Percentiles rank a stretch among this genome's conserved stretches.
These are phyloP conservation scores for Bisporella sp. DNA, from an alignment of 2,329 filamentous ascomycete genomes.

Conservation along the genomic window DNA sequence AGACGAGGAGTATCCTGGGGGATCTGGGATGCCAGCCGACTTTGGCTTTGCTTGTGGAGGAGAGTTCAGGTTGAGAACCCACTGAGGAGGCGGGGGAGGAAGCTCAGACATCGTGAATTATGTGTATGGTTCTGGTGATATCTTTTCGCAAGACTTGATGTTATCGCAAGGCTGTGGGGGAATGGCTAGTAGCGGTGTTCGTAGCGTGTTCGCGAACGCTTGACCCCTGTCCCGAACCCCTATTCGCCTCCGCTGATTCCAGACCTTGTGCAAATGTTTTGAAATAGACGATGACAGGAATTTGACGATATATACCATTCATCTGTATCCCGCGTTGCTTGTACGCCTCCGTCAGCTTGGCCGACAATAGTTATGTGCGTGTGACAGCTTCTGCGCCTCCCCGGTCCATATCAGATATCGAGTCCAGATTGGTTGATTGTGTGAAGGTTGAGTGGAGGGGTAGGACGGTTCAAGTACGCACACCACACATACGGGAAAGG, in stretches of 20 bases:
- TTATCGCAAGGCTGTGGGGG: too few species aligned
- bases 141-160: too few species aligned
- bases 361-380: neutral
- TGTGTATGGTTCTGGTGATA: neutral
- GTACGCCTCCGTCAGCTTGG: too few species aligned
- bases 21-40: constrained; percentile 66
- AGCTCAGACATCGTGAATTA: constrained; percentile 27
- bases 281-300: too few species aligned
- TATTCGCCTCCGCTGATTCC: too few species aligned
- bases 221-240: too few species aligned
- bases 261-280: too few species aligned
- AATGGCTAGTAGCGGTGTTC: too few species aligned
- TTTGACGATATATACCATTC: too few species aligned
- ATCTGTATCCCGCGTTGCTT: too few species aligned
- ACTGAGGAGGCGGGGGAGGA: constrained; percentile 56
- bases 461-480: constrained; percentile 7
- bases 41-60: constrained; percentile 62
- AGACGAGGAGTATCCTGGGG: constrained; percentile 62
- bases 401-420: constrained; percentile 12
- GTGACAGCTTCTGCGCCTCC: constrained; percentile 17
- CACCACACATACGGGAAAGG: too few species aligned
- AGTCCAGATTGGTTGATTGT: constrained; percentile 20
- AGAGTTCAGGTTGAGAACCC: constrained; percentile 74
- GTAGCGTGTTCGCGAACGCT: too few species aligned
- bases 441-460: constrained; percentile 19